A percentile compares a stretch with the other conserved stretches of the same genome.
phyloP scores from a whole-genome alignment of 2,329 filamentous ascomycete genomes.

The Torrubiellomyces zombiae region DNA sequence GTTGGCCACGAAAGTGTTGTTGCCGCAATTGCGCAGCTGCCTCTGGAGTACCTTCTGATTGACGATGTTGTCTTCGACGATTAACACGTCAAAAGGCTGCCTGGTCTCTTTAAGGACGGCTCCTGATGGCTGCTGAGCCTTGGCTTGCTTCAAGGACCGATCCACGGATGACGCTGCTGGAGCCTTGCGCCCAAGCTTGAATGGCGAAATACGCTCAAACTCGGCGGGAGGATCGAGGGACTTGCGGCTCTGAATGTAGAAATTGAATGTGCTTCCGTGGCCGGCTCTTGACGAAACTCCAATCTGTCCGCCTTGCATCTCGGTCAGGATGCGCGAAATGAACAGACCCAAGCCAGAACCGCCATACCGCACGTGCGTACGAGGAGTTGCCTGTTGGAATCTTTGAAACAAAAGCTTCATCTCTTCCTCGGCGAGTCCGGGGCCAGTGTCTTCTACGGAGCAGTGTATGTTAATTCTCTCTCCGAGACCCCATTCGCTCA shows the following conservation, averaged over 20 bases:
- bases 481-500: constrained; percentile 53
- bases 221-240: constrained; percentile 23
- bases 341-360: constrained; percentile 57
- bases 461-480: constrained; percentile 58
- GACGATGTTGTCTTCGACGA: constrained; percentile 52
- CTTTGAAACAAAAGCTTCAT: constrained; percentile 50
- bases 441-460: constrained; percentile 54
- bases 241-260: constrained; percentile 55
- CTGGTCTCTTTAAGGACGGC: too few species aligned
- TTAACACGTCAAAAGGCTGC: constrained; percentile 36
- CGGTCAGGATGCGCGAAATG: constrained; percentile 59
- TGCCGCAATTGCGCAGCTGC: constrained; percentile 43
- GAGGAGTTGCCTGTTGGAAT: constrained; percentile 50
- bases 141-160: constrained; percentile 1
- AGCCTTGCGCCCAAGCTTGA: constrained; percentile 17
- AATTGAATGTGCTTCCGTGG: constrained; percentile 57
- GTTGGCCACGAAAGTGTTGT: constrained; percentile 45
- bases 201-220: constrained; percentile 18
- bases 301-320: constrained; percentile 64
- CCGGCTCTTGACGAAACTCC: constrained; percentile 52
- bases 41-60: constrained; percentile 49
- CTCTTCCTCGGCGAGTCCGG: constrained; percentile 47
- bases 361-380: constrained; percentile 57
- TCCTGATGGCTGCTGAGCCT: constrained; percentile 5
- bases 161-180: constrained; percentile 6